A percentile compares a stretch with the other conserved stretches of the same genome.
These are phyloP conservation scores for Sphenostylis stenocarpa DNA, from an alignment of 306 rosid genomes.

Conservation along the genomic window DNA sequence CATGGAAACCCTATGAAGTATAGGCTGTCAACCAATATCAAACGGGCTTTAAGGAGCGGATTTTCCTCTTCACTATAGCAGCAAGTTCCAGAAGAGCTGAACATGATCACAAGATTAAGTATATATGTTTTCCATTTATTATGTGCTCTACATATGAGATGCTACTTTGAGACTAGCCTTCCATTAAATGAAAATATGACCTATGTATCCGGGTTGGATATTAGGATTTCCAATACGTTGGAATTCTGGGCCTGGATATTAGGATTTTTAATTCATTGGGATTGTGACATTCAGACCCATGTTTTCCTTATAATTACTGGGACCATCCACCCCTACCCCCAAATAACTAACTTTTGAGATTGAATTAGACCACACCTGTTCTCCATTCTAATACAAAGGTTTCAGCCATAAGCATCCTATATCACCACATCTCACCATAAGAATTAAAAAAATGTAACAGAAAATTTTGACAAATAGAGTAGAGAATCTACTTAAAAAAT, in stretches of 20 bases:
- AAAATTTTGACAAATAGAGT: too few relatives aligned
- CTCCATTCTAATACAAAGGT: conserved; percentile 1
- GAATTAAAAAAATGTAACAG: background rate
- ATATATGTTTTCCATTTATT: background rate
- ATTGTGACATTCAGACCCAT: background rate
- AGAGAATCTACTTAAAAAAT: background rate
- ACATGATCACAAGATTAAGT: background rate
- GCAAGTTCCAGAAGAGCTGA: background rate
- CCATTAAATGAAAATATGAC: background rate
- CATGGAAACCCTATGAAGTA: background rate
- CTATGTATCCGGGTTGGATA: background rate
- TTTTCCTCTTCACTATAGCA: conserved; percentile 10
- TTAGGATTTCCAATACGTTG: background rate
- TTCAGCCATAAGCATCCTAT: conserved; percentile 3
- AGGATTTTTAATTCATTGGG: background rate
- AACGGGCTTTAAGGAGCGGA: background rate
- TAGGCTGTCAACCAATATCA: background rate
- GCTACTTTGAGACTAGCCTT: background rate
- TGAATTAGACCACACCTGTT: background rate
- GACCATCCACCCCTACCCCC: background rate
- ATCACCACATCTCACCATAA: background rate
- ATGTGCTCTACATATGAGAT: background rate
- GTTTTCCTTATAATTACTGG: background rate
- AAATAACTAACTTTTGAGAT: background rate
- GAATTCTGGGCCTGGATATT: background rate